Evolutionary conservation across 1,284 basidiomycete species (phyloP).

Genomic region (Cystodermella granulosa): DNA sequence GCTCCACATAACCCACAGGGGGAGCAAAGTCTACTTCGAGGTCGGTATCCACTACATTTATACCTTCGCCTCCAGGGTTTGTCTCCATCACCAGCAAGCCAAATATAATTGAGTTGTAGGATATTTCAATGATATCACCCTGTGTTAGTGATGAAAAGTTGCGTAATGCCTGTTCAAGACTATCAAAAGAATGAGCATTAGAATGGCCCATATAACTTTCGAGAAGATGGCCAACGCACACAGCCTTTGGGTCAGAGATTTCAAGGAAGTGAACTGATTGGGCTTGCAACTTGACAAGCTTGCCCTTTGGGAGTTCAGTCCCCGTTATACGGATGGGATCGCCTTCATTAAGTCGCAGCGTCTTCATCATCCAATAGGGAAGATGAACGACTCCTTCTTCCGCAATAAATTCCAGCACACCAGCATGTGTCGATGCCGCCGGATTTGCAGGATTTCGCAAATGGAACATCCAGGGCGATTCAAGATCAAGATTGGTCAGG

Average conservation of each 20-base stretch:
- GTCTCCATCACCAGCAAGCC: slow-evolving; percentile 96
- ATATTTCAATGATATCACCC: slow-evolving; percentile 89
- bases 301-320: slow-evolving; percentile 84
- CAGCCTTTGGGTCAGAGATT: slow-evolving; percentile 91
- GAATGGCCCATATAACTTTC: background rate
- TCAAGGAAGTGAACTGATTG: slow-evolving; percentile 95
- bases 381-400: slow-evolving; percentile 94
- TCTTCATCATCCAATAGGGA: slow-evolving; percentile 99
- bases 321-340: slow-evolving; percentile 93
- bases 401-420: slow-evolving; percentile 98
- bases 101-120: slow-evolving; percentile 89
- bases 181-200: slow-evolving; percentile 29
- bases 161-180: slow-evolving; percentile 90
- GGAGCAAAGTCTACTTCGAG: slow-evolving; percentile 85
- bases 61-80: slow-evolving; percentile 81
- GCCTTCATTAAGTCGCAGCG: slow-evolving; percentile 86
- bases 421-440: slow-evolving; percentile 86
- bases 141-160: slow-evolving; percentile 90
- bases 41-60: slow-evolving; percentile 92
- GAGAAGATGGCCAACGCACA: slow-evolving; percentile 61
- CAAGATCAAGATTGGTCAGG: slow-evolving; percentile 84
- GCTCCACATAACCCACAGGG: slow-evolving; percentile 82
- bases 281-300: slow-evolving; percentile 94
- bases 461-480: slow-evolving; percentile 94
- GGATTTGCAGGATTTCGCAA: slow-evolving; percentile 85